Base-by-base conservation (phyloP, 208 protist species). In the Sergeia podlipaevii region DNA sequence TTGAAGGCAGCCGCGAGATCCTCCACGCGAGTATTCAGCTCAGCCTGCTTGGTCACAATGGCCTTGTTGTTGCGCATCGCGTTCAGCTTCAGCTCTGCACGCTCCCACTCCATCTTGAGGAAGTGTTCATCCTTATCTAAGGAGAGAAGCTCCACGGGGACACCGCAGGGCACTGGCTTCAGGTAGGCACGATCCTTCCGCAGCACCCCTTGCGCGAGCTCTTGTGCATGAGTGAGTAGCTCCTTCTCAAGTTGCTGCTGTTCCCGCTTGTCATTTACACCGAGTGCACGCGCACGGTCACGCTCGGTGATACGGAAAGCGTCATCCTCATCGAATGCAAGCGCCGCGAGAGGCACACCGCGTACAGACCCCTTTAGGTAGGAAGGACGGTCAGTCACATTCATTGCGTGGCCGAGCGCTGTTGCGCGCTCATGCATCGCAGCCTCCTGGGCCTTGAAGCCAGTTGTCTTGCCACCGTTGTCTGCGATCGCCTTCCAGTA, bases 21-120 rank as follows among this genome's bases (percentile, higher is more conserved):
- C 33, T 68, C 44, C 21, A 76, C 79, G 21, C 78, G 74, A 4
- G 61, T 54, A 54, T 93, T 93, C 13, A 93, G 62, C 23, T 75
- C 58, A 10, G 52, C 54, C 53, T 89, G 58, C 27, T 50, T 49
- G 13, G 85, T 66, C 47, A 71, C 70, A 10, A 58, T 41, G 0
- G 48, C 64, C 44, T 81, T 76, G 41, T 69, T 67, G 1, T 37
- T 45, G 10, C 34, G 17, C 6, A 69, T 48, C 37, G 81, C 59
- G 33, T 77, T 47, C 0, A 61, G 61, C 32, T 60, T 65, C 5
- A 89, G 65, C 27, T 67, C 65, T 3, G 68, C 70, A 29, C 75
- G 80, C 29, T 78, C 66, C 37, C 60, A 34, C 55, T 79, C 67
- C 61, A 82, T 60, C n/a, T 57, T 39, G 27, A 58, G 47, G 60